Base-by-base conservation (phyloP, 768 basidiomycete species). In the Lactarius evosmus region DNA sequence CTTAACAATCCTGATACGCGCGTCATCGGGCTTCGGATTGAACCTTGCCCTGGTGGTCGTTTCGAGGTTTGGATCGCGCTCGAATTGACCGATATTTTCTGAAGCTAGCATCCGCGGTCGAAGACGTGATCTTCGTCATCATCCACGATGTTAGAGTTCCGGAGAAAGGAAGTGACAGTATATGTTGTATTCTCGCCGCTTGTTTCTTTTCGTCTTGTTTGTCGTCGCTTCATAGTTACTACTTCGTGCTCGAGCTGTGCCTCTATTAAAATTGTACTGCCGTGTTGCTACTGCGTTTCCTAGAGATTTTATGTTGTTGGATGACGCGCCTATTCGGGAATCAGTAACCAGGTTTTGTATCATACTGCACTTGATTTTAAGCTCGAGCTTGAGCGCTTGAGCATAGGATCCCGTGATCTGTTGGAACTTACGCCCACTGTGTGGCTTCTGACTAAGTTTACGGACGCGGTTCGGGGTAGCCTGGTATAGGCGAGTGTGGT, bases 61-160 rank as follows among this genome's bases (percentile, higher is more conserved):
- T 41, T 14, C n/a, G 33, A 34, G 8, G 30, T 62, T 16, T 11
- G 50, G 56, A 62, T 62, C n/a, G 27, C 32, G 12, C 61, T 62
- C 22, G 38, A 52, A 4, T 19, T 46, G 2, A 17, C 22, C 3
- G 38, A 57, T 40, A 3, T 41, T 41, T 6, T 52, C 16, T 52
- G 38, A 62, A 7, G n/a, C 1, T 46, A 46, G 22, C 22, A 12
- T 6, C 6, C 22, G 12, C 3, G 12, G 12, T 46, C 22, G 44
- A 2, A 25, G 7, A 46, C 22, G 44, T 46, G 44, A 25, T 46
- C 44, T 0, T 44, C n/a, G 11, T 2, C 11, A 44, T 22, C 4
- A 25, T 12, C 22, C 22, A 2, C 44, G 5, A 25, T 25, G 22
- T 14, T 22, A 11, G 12, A 46, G 4, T 5, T 25, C 14, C 12